Percentiles rank a stretch among this genome's conserved stretches.
Evolutionary conservation across 148 eudicot species (phyloP).

Genomic region (Cornus kousa): DNA sequence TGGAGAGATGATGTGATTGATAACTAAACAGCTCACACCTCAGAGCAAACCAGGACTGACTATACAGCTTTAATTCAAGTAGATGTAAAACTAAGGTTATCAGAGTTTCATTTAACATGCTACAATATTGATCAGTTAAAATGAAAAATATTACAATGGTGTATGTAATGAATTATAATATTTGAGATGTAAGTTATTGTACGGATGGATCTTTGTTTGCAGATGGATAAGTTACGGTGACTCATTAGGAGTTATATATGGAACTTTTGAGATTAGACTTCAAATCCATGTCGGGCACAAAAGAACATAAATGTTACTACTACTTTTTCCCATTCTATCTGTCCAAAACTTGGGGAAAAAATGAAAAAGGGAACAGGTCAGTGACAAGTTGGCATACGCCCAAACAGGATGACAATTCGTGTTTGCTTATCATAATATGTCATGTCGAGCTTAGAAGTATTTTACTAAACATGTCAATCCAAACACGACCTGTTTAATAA

Average conservation of each 20-base stretch:
- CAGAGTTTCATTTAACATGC: not conserved
- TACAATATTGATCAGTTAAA: not conserved
- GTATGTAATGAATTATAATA: not conserved
- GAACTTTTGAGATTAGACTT: not conserved
- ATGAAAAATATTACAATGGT: not conserved
- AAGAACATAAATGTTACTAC: not conserved
- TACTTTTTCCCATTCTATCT: not conserved
- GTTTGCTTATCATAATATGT: no score
- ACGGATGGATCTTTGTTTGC: not conserved
- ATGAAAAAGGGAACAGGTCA: constrained; percentile 1
- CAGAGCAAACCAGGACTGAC: no score
- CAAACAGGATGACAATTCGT: no score
- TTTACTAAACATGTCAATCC: no score
- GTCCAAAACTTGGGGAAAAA: not conserved
- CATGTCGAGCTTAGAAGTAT: no score
- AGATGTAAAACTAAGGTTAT: not conserved
- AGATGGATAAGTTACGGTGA: not conserved
- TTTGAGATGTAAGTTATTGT: not conserved
- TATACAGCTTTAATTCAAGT: not conserved
- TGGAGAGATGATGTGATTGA: not conserved
- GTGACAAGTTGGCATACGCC: not conserved
- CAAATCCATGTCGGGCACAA: not conserved
- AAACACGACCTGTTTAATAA: no score
- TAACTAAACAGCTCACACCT: not conserved
- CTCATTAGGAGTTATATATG: not conserved